Conservation (phyloP, 1,284 basidiomycete genomes). For the Fomitopsis betulina region DNA sequence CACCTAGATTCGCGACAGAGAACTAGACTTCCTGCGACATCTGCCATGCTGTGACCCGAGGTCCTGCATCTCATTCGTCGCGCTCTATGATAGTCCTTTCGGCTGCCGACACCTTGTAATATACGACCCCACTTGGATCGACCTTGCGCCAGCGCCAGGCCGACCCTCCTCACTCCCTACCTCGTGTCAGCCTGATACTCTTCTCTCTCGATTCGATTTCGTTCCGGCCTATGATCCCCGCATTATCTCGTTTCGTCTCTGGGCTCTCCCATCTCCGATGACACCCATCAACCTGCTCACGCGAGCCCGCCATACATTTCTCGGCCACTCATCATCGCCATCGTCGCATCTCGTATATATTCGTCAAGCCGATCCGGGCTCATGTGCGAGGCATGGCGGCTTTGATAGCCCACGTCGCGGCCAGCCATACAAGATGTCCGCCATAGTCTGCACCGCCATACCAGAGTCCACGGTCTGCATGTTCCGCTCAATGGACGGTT, state of each 20-base stretch:
- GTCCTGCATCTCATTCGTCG: constrained; percentile 11
- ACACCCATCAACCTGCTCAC: constrained; percentile 61
- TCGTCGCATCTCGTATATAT: constrained; percentile 31
- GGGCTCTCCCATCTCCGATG: constrained; percentile 38
- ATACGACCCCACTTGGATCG: constrained; percentile 22
- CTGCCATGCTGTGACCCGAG: constrained; percentile 13
- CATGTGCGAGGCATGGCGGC: constrained; percentile 12
- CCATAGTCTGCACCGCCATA: constrained; percentile 15
- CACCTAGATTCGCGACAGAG: constrained; percentile 24
- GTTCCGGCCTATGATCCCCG: constrained; percentile 13
- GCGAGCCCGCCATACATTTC: constrained; percentile 22
- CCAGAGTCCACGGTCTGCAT: constrained; percentile 17
- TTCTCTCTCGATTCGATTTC: constrained; percentile 19
- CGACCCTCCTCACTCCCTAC: constrained; percentile 26
- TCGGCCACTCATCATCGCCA: constrained; percentile 22
- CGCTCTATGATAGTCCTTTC: constrained; percentile 24
- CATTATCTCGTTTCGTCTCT: constrained; percentile 15
- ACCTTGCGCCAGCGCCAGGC: constrained; percentile 27
- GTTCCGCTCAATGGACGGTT: constrained; percentile 19
- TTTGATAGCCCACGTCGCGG: constrained; percentile 9
- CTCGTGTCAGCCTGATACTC: constrained; percentile 21
- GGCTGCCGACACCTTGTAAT: constrained; percentile 23
- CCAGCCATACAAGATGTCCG: constrained; percentile 14
- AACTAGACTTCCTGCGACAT: constrained; percentile 24
- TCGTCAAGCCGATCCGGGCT: constrained; percentile 19